phyloP scores from a whole-genome alignment of 164 flowering plant species.

The Magnolia kwangsiensis region DNA sequence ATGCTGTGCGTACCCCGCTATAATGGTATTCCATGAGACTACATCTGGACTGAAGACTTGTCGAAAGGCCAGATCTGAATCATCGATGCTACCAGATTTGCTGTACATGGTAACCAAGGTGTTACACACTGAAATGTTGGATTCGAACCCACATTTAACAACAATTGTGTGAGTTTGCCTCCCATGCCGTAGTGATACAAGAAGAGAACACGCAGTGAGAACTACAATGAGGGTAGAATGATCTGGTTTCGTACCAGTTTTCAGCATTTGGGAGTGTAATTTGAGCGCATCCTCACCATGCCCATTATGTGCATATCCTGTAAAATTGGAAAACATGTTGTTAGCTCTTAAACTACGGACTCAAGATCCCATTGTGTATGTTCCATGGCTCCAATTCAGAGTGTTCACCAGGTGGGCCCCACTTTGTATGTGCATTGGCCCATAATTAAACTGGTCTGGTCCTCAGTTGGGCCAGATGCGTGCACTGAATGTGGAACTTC shows the following conservation, averaged over 20 bases:
- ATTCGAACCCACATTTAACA: constrained; percentile 27
- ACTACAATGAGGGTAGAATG: constrained; percentile 38
- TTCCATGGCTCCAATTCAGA: background rate
- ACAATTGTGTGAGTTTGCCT: constrained; percentile 21
- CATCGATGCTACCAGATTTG: constrained; percentile 43
- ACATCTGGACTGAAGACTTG: constrained; percentile 28
- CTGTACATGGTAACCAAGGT: constrained; percentile 47
- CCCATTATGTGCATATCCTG: constrained; percentile 52
- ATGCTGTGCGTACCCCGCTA: constrained; percentile 45
- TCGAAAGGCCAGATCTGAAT: constrained; percentile 34
- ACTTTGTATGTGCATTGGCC: too few species aligned
- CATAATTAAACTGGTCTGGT: background rate
- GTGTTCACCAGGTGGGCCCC: too few species aligned
- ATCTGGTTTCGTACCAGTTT: constrained; percentile 39
- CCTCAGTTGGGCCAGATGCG: background rate
- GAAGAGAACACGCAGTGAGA: constrained; percentile 43
- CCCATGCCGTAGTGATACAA: constrained; percentile 34
- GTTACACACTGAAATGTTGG: constrained; percentile 34
- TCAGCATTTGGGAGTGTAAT: constrained; percentile 29
- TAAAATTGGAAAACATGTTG: background rate
- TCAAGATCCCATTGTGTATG: too few species aligned
- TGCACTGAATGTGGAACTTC: background rate
- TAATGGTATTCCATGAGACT: constrained; percentile 52
- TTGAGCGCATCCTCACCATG: constrained; percentile 43
- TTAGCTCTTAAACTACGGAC: background rate